Evolutionary conservation across 164 flowering plant genomes (phyloP), one percentile per base, ranked within the genome.

Genomic region (Macadamia integrifolia): DNA sequence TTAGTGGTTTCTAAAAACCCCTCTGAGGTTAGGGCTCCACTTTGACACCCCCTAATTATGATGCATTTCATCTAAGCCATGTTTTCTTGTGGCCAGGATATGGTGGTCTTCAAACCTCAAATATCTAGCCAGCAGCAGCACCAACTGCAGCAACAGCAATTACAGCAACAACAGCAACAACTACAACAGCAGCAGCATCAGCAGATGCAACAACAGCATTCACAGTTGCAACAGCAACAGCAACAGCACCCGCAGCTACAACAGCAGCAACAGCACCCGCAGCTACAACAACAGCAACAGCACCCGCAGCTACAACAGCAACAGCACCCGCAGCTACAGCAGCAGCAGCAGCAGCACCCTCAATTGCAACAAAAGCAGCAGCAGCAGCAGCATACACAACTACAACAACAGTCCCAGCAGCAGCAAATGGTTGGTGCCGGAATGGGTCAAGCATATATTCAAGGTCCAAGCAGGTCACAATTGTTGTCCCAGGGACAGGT

Each of bases 71-170:
- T 35, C 58, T 52, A 42, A 63, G 3, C 60, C 53, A 46, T 58
- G 1, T 9, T 62, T 60, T 58, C 31, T 62, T 62, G 67, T 68
- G 31, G 8, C 66, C 35, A 93, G 98, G 97, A 91, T 68, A 91
- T 91, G 97, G 98, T 93, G 60, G 98, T 93, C 17, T 93, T 93
- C 66, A 93, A 91, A 80, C 98, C 96, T 28, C 96, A 88, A 80
- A 77, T 81, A 56, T 18, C 94, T 28, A 80, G 77, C 71, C 88
- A 86, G 71, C 87, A 73, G 44, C 79, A 73, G 31, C 76, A 58
- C 23, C 81, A 68, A 28, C 72, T 61, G 46, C 77, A 67, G 13
- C 74, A 62, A 31, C 77, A 46, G 1, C 71, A 56, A 18, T 62
- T 29, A n/a, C 66, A 61, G 8, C 72, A 60, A 60, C 62, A 43